Percentiles rank a stretch among this genome's conserved stretches.
Evolutionary conservation across 2,329 filamentous ascomycete species (phyloP).

Genomic region (Fusarium sp.): DNA sequence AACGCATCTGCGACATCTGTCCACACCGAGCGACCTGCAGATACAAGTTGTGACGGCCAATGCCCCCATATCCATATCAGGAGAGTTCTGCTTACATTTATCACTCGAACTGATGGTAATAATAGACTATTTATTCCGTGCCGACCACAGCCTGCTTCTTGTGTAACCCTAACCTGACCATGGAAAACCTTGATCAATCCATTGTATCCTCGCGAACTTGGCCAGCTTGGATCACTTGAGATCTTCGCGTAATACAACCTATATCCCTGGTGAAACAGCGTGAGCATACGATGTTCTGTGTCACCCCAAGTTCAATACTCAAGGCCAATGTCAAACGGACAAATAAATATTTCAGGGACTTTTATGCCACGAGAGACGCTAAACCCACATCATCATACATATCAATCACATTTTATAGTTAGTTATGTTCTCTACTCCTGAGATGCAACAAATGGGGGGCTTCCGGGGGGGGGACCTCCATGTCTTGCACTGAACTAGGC

Average conservation of each 20-base stretch:
- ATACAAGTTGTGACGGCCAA: conserved; percentile 10
- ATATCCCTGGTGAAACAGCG: conserved; percentile 12
- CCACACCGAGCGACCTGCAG: conserved; percentile 39
- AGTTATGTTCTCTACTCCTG: neutral
- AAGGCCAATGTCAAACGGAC: neutral
- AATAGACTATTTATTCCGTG: conserved; percentile 3
- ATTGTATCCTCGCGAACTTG: conserved; percentile 22
- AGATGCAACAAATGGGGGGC: neutral
- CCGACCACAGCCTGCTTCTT: conserved; percentile 3
- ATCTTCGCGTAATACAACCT: conserved; percentile 5
- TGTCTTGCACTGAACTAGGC: neutral
- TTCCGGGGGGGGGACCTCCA: neutral
- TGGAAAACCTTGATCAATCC: neutral
- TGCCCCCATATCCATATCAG: conserved; percentile 28
- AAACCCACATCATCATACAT: conserved; percentile 1
- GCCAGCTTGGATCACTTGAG: conserved; percentile 25
- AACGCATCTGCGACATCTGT: conserved; percentile 23
- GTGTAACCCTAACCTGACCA: conserved; percentile 21
- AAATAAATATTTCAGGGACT: conserved; percentile 3
- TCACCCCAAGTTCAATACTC: neutral
- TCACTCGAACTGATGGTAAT: neutral
- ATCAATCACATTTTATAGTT: neutral
- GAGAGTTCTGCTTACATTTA: conserved; percentile 28
- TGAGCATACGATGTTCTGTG: conserved; percentile 17
- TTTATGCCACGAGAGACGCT: conserved; percentile 22